Conservation (phyloP, 768 basidiomycete species). For the Suillus plorans region DNA sequence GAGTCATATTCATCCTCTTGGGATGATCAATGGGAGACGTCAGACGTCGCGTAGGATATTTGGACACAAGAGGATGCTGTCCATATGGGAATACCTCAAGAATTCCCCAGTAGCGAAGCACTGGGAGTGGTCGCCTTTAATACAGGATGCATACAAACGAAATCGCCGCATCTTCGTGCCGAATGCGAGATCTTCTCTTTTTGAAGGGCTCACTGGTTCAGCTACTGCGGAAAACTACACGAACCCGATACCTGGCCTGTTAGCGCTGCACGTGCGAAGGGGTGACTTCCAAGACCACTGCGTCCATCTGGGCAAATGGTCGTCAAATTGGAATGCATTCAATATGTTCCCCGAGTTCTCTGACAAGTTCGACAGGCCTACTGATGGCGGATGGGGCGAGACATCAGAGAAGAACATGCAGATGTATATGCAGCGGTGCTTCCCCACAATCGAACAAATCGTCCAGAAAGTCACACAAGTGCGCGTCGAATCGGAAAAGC, state of each 20-base stretch:
- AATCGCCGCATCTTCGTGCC: conserved; percentile 31
- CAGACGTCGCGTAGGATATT: conserved; percentile 28
- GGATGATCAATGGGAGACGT: not conserved
- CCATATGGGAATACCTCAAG: conserved; percentile 33
- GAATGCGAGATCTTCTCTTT: not conserved
- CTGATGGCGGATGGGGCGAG: conserved; percentile 19
- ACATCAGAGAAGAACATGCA: conserved; percentile 21
- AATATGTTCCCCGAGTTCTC: conserved; percentile 41
- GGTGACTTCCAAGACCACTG: conserved; percentile 50
- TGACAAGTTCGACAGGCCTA: conserved; percentile 35
- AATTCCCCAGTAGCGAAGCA: conserved; percentile 34
- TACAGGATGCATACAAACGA: conserved; percentile 30
- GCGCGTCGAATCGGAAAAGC: conserved; percentile 21
- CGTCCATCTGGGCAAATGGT: conserved; percentile 31
- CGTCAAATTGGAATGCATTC: conserved; percentile 41
- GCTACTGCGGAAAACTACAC: conserved; percentile 11
- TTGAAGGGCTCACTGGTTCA: not conserved
- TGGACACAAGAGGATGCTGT: conserved; percentile 33
- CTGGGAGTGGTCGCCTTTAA: conserved; percentile 39
- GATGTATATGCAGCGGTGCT: conserved; percentile 39
- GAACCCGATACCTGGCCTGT: conserved; percentile 35
- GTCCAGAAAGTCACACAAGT: conserved; percentile 37
- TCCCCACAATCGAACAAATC: conserved; percentile 41
- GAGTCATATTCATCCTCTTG: conserved; percentile 6
- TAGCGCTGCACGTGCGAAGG: conserved; percentile 50